phyloP scores from a whole-genome alignment of 805 yeast species.

The Lachancea quebecensis region DNA sequence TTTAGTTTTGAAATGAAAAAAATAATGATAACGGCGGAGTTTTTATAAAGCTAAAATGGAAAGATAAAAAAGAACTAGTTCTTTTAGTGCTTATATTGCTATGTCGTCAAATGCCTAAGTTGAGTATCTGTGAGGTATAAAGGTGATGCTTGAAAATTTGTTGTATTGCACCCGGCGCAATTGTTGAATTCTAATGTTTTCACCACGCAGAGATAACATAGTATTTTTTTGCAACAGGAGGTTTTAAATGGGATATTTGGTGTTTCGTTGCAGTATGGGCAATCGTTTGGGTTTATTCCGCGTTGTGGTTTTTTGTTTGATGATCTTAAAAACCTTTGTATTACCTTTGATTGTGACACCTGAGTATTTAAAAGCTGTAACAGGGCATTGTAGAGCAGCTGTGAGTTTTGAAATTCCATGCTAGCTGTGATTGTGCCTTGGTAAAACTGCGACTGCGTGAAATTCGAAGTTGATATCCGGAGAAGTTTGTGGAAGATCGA shows the following conservation, averaged over 20 bases:
- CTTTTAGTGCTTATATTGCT: no score
- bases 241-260: constrained; percentile 19
- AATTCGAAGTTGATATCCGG: constrained; percentile 3
- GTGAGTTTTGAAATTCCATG: constrained; percentile 25
- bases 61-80: no score
- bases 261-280: constrained; percentile 16
- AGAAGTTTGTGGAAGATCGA: constrained; percentile 18
- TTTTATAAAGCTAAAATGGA: no score
- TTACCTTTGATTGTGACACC: neutral
- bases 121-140: no score
- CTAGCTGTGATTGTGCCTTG: constrained; percentile 16
- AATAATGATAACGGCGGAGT: no score
- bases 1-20: no score
- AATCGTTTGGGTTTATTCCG: neutral
- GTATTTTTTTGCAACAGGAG: constrained; percentile 16
- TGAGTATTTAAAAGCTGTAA: constrained; percentile 21
- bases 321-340: neutral
- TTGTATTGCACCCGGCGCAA: constrained; percentile 12
- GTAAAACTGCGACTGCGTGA: constrained; percentile 8
- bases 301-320: neutral
- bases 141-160: neutral
- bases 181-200: constrained; percentile 13
- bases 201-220: constrained; percentile 20
- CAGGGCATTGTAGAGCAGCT: constrained; percentile 27
- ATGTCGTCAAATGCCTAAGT: no score